phyloP scores from a whole-genome alignment of 306 rosid species.

The Calophaca sinica region DNA sequence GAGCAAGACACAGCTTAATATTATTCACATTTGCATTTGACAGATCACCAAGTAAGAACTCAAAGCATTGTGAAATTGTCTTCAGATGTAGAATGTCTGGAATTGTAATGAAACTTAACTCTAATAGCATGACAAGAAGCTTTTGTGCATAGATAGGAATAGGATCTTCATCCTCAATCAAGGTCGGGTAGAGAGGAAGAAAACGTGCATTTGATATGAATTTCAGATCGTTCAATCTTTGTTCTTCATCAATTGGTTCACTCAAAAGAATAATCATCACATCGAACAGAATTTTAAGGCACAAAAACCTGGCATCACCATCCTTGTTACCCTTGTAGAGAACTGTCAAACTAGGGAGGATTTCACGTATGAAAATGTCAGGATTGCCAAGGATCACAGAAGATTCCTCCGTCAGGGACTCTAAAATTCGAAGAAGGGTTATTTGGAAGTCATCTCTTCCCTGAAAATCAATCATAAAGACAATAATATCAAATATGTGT shows the following conservation, averaged over 20 bases:
- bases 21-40: conserved; percentile 87
- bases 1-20: conserved; percentile 86
- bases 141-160: conserved; percentile 94
- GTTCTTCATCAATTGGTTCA: conserved; percentile 75
- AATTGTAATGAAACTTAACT: conserved; percentile 71
- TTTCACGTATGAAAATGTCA: conserved; percentile 72
- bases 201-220: conserved; percentile 71
- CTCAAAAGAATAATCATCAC: conserved; percentile 80
- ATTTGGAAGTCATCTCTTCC: conserved; percentile 99
- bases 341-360: conserved; percentile 91
- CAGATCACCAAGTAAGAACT: conserved; percentile 95
- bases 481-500: conserved; percentile 39
- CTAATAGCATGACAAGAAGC: conserved; percentile 98
- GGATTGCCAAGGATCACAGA: conserved; percentile 68
- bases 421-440: conserved; percentile 86
- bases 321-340: conserved; percentile 95
- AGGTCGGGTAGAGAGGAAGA: conserved; percentile 92
- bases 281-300: conserved; percentile 87
- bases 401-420: conserved; percentile 87
- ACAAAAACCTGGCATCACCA: conserved; percentile 95
- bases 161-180: conserved; percentile 94
- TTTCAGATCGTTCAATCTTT: conserved; percentile 73
- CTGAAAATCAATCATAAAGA: conserved; percentile 59
- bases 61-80: conserved; percentile 94
- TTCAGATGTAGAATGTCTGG: conserved; percentile 86